These are phyloP conservation scores for Aaosphaeria pasadenensis DNA, from an alignment of 2,329 filamentous ascomycete genomes.

Conservation along the genomic window DNA sequence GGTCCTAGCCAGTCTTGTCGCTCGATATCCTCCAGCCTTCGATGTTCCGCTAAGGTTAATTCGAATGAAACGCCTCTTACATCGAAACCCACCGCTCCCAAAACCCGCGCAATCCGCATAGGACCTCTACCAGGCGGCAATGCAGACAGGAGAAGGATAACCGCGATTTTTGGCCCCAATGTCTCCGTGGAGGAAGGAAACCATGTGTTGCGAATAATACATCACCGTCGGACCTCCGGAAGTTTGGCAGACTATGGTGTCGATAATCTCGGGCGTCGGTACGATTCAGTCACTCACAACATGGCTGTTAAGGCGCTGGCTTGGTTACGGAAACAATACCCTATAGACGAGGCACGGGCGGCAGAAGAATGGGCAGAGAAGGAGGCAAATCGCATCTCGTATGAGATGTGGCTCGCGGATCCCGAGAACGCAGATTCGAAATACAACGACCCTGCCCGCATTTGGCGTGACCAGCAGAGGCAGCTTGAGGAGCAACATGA, in stretches of 20 bases:
- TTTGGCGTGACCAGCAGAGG: constrained; percentile 28
- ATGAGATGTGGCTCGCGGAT: constrained; percentile 36
- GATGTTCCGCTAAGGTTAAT: constrained; percentile 21
- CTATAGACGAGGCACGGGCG: constrained; percentile 40
- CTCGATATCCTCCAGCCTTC: constrained; percentile 20
- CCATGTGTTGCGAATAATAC: constrained; percentile 36
- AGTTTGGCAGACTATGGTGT: constrained; percentile 40
- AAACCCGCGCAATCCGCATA: constrained; percentile 29
- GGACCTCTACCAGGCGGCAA: constrained; percentile 27
- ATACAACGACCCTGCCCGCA: constrained; percentile 35
- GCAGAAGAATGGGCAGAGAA: constrained; percentile 39
- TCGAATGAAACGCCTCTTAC: constrained; percentile 10
- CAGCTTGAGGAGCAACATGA: constrained; percentile 18
- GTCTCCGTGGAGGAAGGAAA: constrained; percentile 31
- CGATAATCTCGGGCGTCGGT: constrained; percentile 27
- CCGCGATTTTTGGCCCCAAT: constrained; percentile 28
- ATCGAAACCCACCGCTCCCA: constrained; percentile 13
- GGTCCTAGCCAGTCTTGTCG: constrained; percentile 12
- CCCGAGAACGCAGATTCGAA: constrained; percentile 34
- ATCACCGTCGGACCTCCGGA: constrained; percentile 38
- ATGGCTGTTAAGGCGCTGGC: constrained; percentile 29
- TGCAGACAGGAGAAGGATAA: constrained; percentile 21
- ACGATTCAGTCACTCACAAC: constrained; percentile 21
- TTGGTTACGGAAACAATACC: constrained; percentile 34
- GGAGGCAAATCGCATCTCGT: constrained; percentile 37